Conservation (phyloP, 192 early-diverging fungal species). For the Rhizophagus sp. region DNA sequence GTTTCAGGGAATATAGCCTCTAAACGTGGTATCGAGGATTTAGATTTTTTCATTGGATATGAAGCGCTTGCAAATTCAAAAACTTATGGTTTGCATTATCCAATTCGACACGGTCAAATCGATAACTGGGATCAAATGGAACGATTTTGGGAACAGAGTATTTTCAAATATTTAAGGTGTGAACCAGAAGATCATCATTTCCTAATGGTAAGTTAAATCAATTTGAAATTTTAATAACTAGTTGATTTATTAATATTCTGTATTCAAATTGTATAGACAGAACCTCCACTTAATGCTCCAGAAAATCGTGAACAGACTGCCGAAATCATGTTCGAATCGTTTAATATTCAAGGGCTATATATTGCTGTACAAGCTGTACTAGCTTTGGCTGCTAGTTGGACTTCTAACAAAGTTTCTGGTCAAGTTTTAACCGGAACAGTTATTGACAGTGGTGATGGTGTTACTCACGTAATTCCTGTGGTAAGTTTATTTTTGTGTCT, state of each 20-base stretch:
- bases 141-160: slow-evolving; percentile 97
- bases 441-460: slow-evolving; percentile 97
- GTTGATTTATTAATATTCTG: not conserved
- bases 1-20: slow-evolving; percentile 77
- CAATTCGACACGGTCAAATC: slow-evolving; percentile 96
- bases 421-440: slow-evolving; percentile 97
- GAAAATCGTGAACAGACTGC: slow-evolving; percentile 99
- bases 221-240: not conserved
- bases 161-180: slow-evolving; percentile 97
- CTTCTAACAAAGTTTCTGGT: slow-evolving; percentile 76
- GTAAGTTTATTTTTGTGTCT: slow-evolving; percentile 46
- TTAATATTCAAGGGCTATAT: slow-evolving; percentile 96
- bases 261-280: slow-evolving; percentile 64
- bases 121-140: slow-evolving; percentile 99
- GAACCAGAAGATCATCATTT: slow-evolving; percentile 99
- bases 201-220: slow-evolving; percentile 65
- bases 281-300: slow-evolving; percentile 96
- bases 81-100: slow-evolving; percentile 87
- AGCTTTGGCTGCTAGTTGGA: slow-evolving; percentile 95
- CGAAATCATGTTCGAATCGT: slow-evolving; percentile 99
- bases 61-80: slow-evolving; percentile 90
- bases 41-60: slow-evolving; percentile 97
- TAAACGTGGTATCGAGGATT: slow-evolving; percentile 95
- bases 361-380: slow-evolving; percentile 99
- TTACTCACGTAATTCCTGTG: slow-evolving; percentile 99